Base-by-base conservation (phyloP, 2,329 filamentous ascomycete species). In the Fusarium haematococcum region DNA sequence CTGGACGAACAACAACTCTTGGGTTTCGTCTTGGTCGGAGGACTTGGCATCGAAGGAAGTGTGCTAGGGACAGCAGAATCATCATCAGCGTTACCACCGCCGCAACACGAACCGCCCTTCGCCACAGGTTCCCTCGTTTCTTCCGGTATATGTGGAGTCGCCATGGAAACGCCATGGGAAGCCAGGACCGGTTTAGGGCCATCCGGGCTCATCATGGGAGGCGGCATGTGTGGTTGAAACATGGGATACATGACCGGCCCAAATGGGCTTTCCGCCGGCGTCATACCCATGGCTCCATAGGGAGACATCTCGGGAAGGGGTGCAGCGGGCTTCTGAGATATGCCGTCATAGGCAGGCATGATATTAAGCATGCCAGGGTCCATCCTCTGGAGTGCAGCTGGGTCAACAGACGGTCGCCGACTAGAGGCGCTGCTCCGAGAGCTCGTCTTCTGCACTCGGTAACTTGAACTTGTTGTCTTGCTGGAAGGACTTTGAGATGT, bases 311-410 rank as follows among this genome's bases (percentile, higher is more conserved):
- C 76, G 2, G 79, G 69, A 60, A 68, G 73, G 59, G 72, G 70
- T 71, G 67, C 62, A 64, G 70, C 70, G 75, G 79, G 67, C 33
- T 75, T 78, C 45, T 75, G 79, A 43, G 77, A 78, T 27, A 80
- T 78, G 45, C 73, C 68, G 50, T 76, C 79, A 58, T 77, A 81
- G 14, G 81, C 77, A 4, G 84, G 80, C 54, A 88, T 65, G 57
- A 90, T 80, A 75, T 89, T 90, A 68, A 89, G 78, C 68, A 85
- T 86, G 72, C 80, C 85, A n/a, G 85, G 82, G 72, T 90, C 87
- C 82, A 90, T 89, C 67, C 88, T 85, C 57, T 86, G 84, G 18
- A 91, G 79, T 11, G 83, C 84, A 3, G 82, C 78, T 1, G 85
- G 80, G 69, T 89, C 88, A 74, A 88, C 85, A 1, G 88, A 88